A percentile compares a stretch with the other conserved stretches of the same genome.
Evolutionary conservation across 805 yeast genomes (phyloP).

Genomic region (Wickerhamiella vanderwaltii): DNA sequence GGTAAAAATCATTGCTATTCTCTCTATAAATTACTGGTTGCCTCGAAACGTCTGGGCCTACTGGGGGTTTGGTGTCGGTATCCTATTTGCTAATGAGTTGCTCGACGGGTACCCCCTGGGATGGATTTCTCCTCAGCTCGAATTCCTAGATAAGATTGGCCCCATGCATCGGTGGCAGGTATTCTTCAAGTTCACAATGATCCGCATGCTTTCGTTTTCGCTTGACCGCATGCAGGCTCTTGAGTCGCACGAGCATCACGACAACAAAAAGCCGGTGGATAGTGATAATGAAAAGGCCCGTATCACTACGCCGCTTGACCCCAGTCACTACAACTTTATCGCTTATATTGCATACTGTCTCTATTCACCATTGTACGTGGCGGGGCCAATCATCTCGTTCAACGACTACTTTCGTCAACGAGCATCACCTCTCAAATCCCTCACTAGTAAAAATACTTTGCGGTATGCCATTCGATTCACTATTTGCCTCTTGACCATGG

Average conservation of each 20-base stretch:
- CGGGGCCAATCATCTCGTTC: slow-evolving; percentile 89
- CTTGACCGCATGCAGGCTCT: slow-evolving; percentile 36
- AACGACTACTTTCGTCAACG: slow-evolving; percentile 76
- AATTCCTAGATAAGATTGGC: slow-evolving; percentile 47
- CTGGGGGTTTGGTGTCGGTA: slow-evolving; percentile 73
- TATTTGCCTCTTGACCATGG: slow-evolving; percentile 78
- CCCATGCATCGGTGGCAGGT: slow-evolving; percentile 91
- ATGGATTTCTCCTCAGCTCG: slow-evolving; percentile 31
- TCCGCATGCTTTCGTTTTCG: slow-evolving; percentile 74
- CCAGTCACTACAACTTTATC: slow-evolving; percentile 45
- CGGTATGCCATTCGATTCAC: slow-evolving; percentile 56
- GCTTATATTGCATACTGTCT: slow-evolving; percentile 66
- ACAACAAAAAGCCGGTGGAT: not conserved
- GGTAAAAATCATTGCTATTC: slow-evolving; percentile 47
- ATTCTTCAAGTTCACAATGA: slow-evolving; percentile 76
- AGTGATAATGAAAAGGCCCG: slow-evolving; percentile 21
- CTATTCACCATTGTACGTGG: slow-evolving; percentile 83
- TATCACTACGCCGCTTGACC: slow-evolving; percentile 40
- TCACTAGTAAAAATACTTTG: slow-evolving; percentile 38
- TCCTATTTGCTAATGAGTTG: slow-evolving; percentile 66
- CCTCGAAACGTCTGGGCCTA: slow-evolving; percentile 25
- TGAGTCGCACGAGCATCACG: slow-evolving; percentile 11
- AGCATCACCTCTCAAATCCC: slow-evolving; percentile 43
- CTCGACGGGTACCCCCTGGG: slow-evolving; percentile 45
- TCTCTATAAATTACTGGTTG: slow-evolving; percentile 41